These are phyloP conservation scores for Coniophora puteana DNA, from an alignment of 1,284 basidiomycete species.

Conservation along the genomic window DNA sequence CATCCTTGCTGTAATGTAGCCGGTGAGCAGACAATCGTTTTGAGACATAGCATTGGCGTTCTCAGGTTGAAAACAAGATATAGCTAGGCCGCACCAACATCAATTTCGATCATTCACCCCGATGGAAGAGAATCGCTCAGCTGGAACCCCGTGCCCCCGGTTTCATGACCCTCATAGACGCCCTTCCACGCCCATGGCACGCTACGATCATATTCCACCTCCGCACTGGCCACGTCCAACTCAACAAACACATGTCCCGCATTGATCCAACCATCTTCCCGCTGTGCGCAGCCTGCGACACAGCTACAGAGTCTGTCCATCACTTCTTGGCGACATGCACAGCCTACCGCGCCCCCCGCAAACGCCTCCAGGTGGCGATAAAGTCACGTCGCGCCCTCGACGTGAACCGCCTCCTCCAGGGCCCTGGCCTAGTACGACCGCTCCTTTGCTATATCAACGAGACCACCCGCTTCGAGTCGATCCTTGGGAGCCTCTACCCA, in stretches of 20 bases:
- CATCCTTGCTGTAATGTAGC: too few species aligned
- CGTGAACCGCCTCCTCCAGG: background rate
- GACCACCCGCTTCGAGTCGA: background rate
- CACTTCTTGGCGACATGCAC: conserved; percentile 24
- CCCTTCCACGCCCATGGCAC: conserved; percentile 5
- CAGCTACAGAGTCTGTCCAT: conserved; percentile 12
- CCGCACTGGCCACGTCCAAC: conserved; percentile 20
- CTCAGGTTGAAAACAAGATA: too few species aligned
- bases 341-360: background rate
- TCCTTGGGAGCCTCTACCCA: background rate
- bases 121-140: background rate
- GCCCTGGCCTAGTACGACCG: background rate
- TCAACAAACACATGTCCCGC: conserved; percentile 20
- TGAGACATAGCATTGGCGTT: too few species aligned
- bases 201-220: conserved; percentile 24
- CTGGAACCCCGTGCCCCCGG: background rate
- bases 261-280: conserved; percentile 11
- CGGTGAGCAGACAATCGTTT: too few species aligned
- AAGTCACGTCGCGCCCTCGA: background rate
- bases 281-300: conserved; percentile 19
- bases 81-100: background rate
- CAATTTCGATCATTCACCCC: background rate
- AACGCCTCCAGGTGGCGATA: background rate
- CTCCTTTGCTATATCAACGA: background rate
- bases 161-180: conserved; percentile 3